phyloP scores from a whole-genome alignment of 495 filamentous ascomycete genomes.

The Acidomyces sp. region DNA sequence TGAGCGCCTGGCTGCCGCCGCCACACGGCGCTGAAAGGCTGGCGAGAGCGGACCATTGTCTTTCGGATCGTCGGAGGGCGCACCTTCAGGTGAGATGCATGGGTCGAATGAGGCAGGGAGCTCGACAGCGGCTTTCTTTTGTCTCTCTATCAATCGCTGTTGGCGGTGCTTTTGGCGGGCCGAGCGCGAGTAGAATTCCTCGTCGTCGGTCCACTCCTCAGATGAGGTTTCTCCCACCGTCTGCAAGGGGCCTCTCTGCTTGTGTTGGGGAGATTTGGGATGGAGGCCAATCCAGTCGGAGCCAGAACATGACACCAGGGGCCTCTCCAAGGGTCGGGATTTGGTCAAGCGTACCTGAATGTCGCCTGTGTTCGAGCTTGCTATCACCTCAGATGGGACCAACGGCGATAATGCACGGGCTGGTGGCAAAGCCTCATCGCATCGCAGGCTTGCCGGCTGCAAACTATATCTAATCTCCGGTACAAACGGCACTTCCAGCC shows the following conservation, averaged over 20 bases:
- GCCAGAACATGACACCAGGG: not conserved
- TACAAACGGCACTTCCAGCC: too few relatives aligned
- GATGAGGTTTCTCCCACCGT: constrained; percentile 3
- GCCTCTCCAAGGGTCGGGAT: not conserved
- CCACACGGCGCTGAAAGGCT: not conserved
- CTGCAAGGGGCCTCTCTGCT: not conserved
- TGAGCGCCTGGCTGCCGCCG: not conserved
- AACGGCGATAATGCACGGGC: too few relatives aligned
- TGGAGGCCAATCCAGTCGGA: not conserved
- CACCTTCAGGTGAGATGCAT: not conserved
- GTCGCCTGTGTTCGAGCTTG: too few relatives aligned
- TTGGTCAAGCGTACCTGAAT: not conserved
- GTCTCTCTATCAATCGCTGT: constrained; percentile 1
- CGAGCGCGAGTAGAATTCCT: constrained; percentile 13
- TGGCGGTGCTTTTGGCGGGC: not conserved
- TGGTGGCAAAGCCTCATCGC: too few relatives aligned
- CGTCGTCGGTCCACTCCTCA: constrained; percentile 12
- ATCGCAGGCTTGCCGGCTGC: too few relatives aligned
- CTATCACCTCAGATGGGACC: too few relatives aligned
- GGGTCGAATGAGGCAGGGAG: not conserved
- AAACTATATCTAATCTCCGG: too few relatives aligned
- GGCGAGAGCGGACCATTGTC: not conserved
- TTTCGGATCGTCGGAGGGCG: too few relatives aligned
- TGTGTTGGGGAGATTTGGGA: not conserved
- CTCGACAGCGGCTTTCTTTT: not conserved